A percentile compares a stretch with the other conserved stretches of the same genome.
These are phyloP conservation scores for Dillenia turbinata DNA, from an alignment of 164 flowering plant species.

Conservation along the genomic window DNA sequence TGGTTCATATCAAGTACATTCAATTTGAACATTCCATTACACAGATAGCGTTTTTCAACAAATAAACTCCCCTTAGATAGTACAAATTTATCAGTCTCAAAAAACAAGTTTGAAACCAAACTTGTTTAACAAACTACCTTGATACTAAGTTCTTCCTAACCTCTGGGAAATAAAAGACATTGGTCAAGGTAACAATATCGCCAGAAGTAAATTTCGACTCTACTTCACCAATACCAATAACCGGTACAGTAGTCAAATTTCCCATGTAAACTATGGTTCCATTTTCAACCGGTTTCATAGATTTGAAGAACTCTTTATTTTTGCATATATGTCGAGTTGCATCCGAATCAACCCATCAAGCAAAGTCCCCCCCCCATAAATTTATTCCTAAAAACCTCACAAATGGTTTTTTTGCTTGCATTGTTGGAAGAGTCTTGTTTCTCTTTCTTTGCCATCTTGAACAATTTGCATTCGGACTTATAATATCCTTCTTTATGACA, in stretches of 20 bases:
- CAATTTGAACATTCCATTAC: too few relatives aligned
- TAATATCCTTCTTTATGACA: background rate
- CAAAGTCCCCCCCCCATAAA: too few relatives aligned
- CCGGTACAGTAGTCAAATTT: background rate
- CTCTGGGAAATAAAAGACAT: constrained; percentile 1
- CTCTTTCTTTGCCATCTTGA: too few relatives aligned
- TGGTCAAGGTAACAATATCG: background rate
- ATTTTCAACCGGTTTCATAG: background rate
- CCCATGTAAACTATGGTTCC: background rate
- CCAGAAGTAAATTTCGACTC: constrained; percentile 1
- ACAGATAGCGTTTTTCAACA: constrained; percentile 6
- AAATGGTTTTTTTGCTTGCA: too few relatives aligned
- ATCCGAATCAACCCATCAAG: background rate
- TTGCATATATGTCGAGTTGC: background rate
- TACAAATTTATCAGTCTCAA: constrained; percentile 1
- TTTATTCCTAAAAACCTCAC: too few relatives aligned
- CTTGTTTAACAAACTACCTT: background rate
- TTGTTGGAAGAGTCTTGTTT: too few relatives aligned
- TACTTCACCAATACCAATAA: background rate
- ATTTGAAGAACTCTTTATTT: background rate
- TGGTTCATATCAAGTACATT: background rate
- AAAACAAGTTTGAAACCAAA: constrained; percentile 1
- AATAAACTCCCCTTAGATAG: background rate
- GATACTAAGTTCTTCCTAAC: constrained; percentile 5
- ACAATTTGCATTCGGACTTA: too few relatives aligned